Evolutionary conservation across 2,329 filamentous ascomycete species (phyloP), one percentile per base, ranked within the genome.

Genomic region (Aspergillus aculeatus): DNA sequence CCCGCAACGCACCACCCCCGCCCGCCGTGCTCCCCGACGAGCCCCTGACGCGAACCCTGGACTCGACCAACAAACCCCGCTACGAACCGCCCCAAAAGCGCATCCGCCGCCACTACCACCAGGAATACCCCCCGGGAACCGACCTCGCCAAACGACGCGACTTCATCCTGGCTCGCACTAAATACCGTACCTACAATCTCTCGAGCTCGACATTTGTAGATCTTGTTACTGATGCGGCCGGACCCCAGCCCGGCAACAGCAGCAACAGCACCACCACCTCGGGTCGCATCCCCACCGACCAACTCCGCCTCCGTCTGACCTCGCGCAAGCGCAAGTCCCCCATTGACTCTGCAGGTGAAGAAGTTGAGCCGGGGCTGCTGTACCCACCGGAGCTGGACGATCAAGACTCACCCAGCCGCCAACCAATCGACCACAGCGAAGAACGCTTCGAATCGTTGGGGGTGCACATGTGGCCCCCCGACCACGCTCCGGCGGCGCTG

Each of bases 141-240:
- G 65, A 70, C 23, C 58, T 65, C 11, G 56, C 63, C 7, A 56
- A 50, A 1, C 69, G 70, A 23, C 73, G 68, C 14, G 77, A 80
- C 57, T 80, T 78, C 59, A 79, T 79, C 48, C 67, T 78, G 3
- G 76, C 76, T 16, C 77, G 75, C 59, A 80, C 77, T 0, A 80
- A 80, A 54, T 77, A 75, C 59, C 75, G 75, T 55, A 70, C 71
- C 24, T 80, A 80, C 62, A 73, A 78, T 47, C 69, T 73, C 50
- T 75, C 74, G 21, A 69, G 76, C 24, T 72, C 73, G 9, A 71
- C 76, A 11, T 80, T 79, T 61, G 57, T 80, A 24, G 78, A 81
- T 51, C 66, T 81, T 16, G 75, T 81, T 48, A 78, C 75, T 31
- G 77, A 80, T 56, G 73, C 75, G 4, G 10, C 53, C 44, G 10